A percentile compares a stretch with the other conserved stretches of the same genome.
Evolutionary conservation across 805 yeast genomes (phyloP).

Genomic region (Spathaspora girioi): DNA sequence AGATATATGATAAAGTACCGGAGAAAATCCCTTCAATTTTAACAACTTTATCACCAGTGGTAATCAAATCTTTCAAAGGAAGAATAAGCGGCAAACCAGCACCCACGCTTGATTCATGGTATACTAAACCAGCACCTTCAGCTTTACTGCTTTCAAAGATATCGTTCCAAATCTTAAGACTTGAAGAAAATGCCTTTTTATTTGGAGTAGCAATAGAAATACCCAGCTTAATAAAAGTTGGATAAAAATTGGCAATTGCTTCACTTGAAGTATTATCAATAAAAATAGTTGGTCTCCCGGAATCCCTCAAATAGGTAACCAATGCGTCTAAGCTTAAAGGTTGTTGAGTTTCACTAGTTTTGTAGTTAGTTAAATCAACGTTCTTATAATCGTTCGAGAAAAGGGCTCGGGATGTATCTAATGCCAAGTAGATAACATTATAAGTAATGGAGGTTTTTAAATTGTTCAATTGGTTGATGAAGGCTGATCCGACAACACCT

Average conservation of each 20-base stretch:
- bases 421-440: conserved; percentile 76
- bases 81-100: conserved; percentile 96
- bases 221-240: conserved; percentile 68
- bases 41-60: conserved; percentile 90
- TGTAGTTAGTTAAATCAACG: conserved; percentile 60
- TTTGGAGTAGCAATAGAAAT: conserved; percentile 97
- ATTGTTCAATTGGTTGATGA: conserved; percentile 71
- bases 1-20: conserved; percentile 92
- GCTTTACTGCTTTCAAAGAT: conserved; percentile 56
- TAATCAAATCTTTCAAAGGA: conserved; percentile 80
- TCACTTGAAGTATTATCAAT: conserved; percentile 94
- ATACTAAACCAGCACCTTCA: conserved; percentile 67
- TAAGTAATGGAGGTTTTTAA: conserved; percentile 60
- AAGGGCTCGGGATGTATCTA: conserved; percentile 65
- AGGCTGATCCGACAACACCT: conserved; percentile 94
- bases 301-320: conserved; percentile 56
- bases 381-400: conserved; percentile 69
- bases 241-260: conserved; percentile 71
- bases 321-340: conserved; percentile 57
- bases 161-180: conserved; percentile 68
- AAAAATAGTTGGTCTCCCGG: conserved; percentile 73
- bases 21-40: conserved; percentile 95
- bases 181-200: conserved; percentile 92
- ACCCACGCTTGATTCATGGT: conserved; percentile 98
- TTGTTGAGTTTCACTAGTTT: conserved; percentile 42